Evolutionary conservation across 2,329 filamentous ascomycete genomes (phyloP).

Genomic region (Apiospora kogelbergensis): DNA sequence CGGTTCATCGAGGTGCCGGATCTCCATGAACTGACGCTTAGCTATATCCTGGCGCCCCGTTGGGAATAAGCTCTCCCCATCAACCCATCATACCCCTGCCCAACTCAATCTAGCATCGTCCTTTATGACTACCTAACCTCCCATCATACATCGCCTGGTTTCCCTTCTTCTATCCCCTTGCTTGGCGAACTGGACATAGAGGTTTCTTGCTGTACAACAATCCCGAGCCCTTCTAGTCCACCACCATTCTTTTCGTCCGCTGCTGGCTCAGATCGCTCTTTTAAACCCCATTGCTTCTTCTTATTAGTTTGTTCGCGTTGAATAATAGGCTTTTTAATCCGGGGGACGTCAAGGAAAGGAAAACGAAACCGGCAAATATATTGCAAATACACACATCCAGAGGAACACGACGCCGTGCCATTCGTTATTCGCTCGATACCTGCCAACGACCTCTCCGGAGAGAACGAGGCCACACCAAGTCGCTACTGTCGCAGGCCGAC

Average conservation of each 20-base stretch:
- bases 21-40: conserved; percentile 1
- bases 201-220: conserved; percentile 31
- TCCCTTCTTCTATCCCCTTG: conserved; percentile 32
- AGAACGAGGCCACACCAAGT: conserved; percentile 18
- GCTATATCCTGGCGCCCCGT: background rate
- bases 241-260: conserved; percentile 44
- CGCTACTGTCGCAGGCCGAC: conserved; percentile 57
- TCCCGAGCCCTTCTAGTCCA: conserved; percentile 35
- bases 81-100: background rate
- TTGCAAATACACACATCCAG: conserved; percentile 4
- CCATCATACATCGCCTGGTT: conserved; percentile 29
- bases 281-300: conserved; percentile 27
- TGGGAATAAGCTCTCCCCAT: conserved; percentile 5
- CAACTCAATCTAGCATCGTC: conserved; percentile 15
- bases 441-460: conserved; percentile 5
- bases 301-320: conserved; percentile 26
- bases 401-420: conserved; percentile 7
- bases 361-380: conserved; percentile 17
- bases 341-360: conserved; percentile 22
- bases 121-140: conserved; percentile 41
- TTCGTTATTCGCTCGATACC: conserved; percentile 5
- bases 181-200: conserved; percentile 46
- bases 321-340: conserved; percentile 29
- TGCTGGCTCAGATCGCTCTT: conserved; percentile 63
- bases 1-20: conserved; percentile 6